Conservation (phyloP, 495 filamentous ascomycete genomes). For the Hypoxylon rickii region DNA sequence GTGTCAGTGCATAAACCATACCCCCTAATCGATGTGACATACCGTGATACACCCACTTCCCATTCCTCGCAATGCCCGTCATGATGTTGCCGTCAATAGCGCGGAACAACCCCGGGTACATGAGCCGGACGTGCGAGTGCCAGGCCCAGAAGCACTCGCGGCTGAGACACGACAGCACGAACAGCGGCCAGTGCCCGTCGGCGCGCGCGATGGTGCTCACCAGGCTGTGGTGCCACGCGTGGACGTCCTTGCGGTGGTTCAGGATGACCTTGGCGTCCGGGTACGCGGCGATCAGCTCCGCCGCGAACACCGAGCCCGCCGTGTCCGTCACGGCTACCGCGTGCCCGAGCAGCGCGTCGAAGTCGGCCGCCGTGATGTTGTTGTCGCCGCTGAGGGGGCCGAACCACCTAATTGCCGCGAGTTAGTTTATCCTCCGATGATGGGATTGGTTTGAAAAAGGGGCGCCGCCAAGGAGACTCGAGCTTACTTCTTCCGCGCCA, state of each 20-base stretch:
- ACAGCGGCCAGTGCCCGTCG: background rate
- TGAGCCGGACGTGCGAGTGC: background rate
- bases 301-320: conserved; percentile 48
- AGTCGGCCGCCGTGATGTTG: conserved; percentile 54
- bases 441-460: too few species aligned
- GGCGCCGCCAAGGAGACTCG: too few species aligned
- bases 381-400: too few species aligned
- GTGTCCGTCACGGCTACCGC: conserved; percentile 48
- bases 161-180: background rate
- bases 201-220: background rate
- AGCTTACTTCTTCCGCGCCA: conserved; percentile 34
- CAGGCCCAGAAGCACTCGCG: background rate
- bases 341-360: conserved; percentile 52
- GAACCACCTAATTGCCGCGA: too few species aligned
- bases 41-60: background rate
- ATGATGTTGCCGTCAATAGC: too few species aligned
- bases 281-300: conserved; percentile 50
- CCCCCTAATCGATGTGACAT: too few species aligned
- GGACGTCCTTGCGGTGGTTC: conserved; percentile 43
- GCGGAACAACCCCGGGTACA: background rate
- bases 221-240: conserved; percentile 46
- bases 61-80: background rate
- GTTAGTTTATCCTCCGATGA: too few species aligned
- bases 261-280: conserved; percentile 53
- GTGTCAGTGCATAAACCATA: too few species aligned